These are phyloP conservation scores for Agaricales sp. DNA, from an alignment of 1,284 basidiomycete species.

Conservation along the genomic window DNA sequence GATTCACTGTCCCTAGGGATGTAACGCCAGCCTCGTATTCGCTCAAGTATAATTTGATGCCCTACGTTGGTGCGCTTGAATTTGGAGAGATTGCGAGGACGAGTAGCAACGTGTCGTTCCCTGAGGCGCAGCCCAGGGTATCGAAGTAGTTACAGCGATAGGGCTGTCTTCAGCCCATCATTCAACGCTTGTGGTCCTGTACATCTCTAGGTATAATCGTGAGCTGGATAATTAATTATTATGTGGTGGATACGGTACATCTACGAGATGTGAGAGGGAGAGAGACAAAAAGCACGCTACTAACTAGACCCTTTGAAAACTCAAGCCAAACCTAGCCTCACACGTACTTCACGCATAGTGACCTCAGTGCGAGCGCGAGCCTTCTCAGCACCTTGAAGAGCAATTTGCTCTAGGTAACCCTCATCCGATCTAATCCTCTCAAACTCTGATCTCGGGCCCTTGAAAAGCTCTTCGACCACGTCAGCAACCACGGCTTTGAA, in stretches of 20 bases:
- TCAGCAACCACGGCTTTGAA: conserved; percentile 72
- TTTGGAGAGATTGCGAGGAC: conserved; percentile 69
- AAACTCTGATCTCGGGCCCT: conserved; percentile 62
- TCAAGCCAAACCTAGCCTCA: conserved; percentile 49
- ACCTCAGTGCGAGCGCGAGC: conserved; percentile 51
- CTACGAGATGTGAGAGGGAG: not conserved
- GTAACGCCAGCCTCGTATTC: conserved; percentile 58
- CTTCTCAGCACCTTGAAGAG: conserved; percentile 49
- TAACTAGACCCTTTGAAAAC: no score
- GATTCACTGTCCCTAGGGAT: conserved; percentile 36
- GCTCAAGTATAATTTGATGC: conserved; percentile 87
- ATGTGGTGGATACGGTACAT: not conserved
- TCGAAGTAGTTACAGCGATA: not conserved
- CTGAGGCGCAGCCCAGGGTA: not conserved
- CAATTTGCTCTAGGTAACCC: conserved; percentile 55
- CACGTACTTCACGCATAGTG: conserved; percentile 64
- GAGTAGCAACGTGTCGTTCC: conserved; percentile 35
- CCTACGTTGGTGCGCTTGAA: conserved; percentile 71
- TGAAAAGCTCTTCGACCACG: conserved; percentile 63
- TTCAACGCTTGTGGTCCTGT: not conserved
- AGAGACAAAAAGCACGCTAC: not conserved
- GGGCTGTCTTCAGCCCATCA: not conserved
- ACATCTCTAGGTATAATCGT: not conserved
- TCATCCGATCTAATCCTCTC: conserved; percentile 51
- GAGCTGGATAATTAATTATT: not conserved